Evolutionary conservation across 2,329 filamentous ascomycete species (phyloP).

Genomic region (Lasiodiplodia citricola): DNA sequence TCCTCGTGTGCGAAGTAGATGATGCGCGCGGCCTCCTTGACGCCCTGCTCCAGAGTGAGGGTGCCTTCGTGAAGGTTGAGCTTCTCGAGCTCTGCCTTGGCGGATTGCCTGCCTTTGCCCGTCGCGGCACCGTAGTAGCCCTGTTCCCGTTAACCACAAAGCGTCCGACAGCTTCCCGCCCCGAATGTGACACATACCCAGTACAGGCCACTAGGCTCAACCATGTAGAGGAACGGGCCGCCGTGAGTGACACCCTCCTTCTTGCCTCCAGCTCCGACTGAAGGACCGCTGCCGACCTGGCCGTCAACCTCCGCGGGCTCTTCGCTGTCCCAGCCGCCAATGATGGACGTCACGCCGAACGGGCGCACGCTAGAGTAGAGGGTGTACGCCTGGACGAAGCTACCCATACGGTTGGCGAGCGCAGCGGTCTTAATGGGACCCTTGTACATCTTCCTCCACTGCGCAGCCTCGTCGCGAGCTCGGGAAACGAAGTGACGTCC

Average conservation of each 20-base stretch:
- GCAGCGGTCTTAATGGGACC: conserved; percentile 87
- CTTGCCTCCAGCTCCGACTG: conserved; percentile 82
- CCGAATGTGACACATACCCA: conserved; percentile 64
- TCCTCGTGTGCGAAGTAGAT: conserved; percentile 98
- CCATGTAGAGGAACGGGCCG: conserved; percentile 96
- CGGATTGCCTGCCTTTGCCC: conserved; percentile 93
- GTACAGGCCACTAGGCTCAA: conserved; percentile 94
- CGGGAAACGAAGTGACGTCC: conserved; percentile 93
- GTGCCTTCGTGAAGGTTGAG: conserved; percentile 80
- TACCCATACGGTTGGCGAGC: conserved; percentile 89
- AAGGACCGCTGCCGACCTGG: conserved; percentile 83
- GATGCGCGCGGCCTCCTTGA: conserved; percentile 95
- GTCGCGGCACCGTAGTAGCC: conserved; percentile 98
- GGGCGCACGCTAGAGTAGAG: conserved; percentile 96
- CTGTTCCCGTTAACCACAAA: conserved; percentile 42
- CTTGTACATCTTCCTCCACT: conserved; percentile 94
- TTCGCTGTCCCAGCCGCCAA: conserved; percentile 93
- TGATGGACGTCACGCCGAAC: conserved; percentile 93
- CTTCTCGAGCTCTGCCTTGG: conserved; percentile 98
- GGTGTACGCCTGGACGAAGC: conserved; percentile 96
- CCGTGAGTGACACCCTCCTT: conserved; percentile 75
- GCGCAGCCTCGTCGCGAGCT: conserved; percentile 89
- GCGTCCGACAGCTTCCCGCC: not conserved
- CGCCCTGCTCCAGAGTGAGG: conserved; percentile 81
- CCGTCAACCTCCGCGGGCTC: conserved; percentile 85